Evolutionary conservation across 1,284 basidiomycete genomes (phyloP), one percentile per base, ranked within the genome.

Genomic region (Kalmanozyma brasiliensis): DNA sequence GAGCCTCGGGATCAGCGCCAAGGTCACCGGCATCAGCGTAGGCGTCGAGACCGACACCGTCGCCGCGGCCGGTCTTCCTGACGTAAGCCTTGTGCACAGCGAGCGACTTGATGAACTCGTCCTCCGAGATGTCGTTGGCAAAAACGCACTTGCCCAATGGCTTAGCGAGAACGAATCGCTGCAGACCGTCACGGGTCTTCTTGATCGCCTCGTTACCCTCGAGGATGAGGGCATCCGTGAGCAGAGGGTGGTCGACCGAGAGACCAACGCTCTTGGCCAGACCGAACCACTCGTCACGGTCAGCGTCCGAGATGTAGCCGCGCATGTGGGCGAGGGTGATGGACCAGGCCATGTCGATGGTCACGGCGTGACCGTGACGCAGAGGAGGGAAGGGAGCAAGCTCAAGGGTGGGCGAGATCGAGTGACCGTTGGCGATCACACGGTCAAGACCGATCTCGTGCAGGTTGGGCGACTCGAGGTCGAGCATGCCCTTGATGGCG

Each of bases 361-460:
- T 74, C 61, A 84, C 83, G 51, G 83, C 83, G 68, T 84, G 83
- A 17, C 84, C 84, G 73, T 84, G 74, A 19, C 72, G 67, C 8
- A 76, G 74, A 52, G 74, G 74, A 5, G 74, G 74, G 60, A 76
- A 76, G 47, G 72, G 72, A 24, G 74, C 72, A n/a, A 76, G 74
- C 64, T 85, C 84, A 38, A 84, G 79, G 0, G 83, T 84, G 20
- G 84, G 84, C 16, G 82, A 84, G 79, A 84, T 84, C 49, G 83
- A 84, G 73, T 84, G 84, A 20, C 84, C 84, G 72, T 82, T 83
- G 43, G 84, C 84, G 56, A 85, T 85, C 41, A 85, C 84, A 55
- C 84, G 82, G 80, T 85, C 84, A n/a, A 85, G 78, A 40, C 82
- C 82, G 46, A 85, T 83, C 73, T 85, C 84, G 81, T 85, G 84